phyloP scores from a whole-genome alignment of 805 yeast species.

The Saturnispora saitoi region DNA sequence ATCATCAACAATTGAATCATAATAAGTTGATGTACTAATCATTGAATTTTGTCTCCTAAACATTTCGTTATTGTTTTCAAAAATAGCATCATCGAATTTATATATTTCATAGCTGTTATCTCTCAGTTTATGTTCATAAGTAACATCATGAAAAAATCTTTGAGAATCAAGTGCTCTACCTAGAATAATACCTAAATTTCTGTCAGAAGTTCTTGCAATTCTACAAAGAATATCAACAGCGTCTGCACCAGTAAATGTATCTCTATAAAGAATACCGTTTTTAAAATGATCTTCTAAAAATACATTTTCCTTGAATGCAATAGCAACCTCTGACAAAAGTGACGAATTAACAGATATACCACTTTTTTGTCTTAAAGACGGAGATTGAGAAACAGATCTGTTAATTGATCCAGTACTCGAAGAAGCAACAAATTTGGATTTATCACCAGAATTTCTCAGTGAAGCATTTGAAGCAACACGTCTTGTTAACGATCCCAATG shows the following conservation, averaged over 20 bases:
- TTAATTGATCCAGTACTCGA: conserved; percentile 28
- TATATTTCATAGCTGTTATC: conserved; percentile 85
- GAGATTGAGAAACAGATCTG: conserved; percentile 37
- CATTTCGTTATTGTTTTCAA: conserved; percentile 17
- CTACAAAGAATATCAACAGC: conserved; percentile 88
- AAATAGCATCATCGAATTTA: conserved; percentile 57
- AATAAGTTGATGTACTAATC: conserved; percentile 17
- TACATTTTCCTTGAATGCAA: conserved; percentile 60
- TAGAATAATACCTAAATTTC: conserved; percentile 78
- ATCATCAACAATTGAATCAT: conserved; percentile 10
- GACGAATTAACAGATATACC: conserved; percentile 68
- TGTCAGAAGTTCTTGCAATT: conserved; percentile 80
- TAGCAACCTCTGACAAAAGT: conserved; percentile 74
- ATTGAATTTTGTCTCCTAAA: conserved; percentile 24
- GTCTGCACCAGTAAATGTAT: conserved; percentile 87
- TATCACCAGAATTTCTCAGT: conserved; percentile 25
- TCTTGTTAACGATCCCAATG: conserved; percentile 36
- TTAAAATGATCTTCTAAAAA: conserved; percentile 72
- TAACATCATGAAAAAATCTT: conserved; percentile 88
- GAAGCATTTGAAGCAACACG: conserved; percentile 31
- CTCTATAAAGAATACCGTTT: conserved; percentile 85
- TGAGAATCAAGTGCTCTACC: conserved; percentile 95
- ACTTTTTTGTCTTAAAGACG: conserved; percentile 23
- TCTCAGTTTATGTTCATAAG: conserved; percentile 86
- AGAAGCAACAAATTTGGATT: conserved; percentile 21